phyloP scores from a whole-genome alignment of 2,329 filamentous ascomycete genomes.

The Tolypocladium sp. region DNA sequence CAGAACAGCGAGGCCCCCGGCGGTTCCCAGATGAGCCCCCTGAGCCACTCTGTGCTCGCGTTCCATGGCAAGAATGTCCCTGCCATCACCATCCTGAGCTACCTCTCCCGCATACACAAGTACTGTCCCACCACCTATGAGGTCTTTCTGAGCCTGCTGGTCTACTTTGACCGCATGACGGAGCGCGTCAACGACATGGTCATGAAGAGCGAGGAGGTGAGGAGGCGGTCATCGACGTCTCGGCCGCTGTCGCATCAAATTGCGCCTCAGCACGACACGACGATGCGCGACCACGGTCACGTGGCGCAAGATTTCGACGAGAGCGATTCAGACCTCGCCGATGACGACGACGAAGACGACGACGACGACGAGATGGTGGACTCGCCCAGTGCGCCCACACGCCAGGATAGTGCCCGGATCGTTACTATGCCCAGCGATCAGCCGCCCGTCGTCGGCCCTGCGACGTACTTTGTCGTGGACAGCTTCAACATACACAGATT shows the following conservation, averaged over 20 bases:
- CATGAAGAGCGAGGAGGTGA: slow-evolving; percentile 53
- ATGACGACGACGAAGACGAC: slow-evolving; percentile 32
- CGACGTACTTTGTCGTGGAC: slow-evolving; percentile 80
- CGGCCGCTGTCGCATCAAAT: slow-evolving; percentile 3
- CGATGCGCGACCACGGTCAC: slow-evolving; percentile 16
- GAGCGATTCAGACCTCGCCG: slow-evolving; percentile 41
- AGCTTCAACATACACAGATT: slow-evolving; percentile 98
- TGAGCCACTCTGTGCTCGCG: slow-evolving; percentile 66
- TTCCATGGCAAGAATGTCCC: slow-evolving; percentile 98
- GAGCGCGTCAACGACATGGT: slow-evolving; percentile 83
- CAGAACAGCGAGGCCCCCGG: slow-evolving; percentile 32
- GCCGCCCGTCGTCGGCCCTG: slow-evolving; percentile 17
- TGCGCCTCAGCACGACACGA: slow-evolving; percentile 15
- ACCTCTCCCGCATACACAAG: slow-evolving; percentile 92
- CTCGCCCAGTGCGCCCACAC: slow-evolving; percentile 13
- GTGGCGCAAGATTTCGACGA: slow-evolving; percentile 26
- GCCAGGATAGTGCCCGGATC: slow-evolving; percentile 11
- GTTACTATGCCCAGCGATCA: slow-evolving; percentile 13
- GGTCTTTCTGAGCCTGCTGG: slow-evolving; percentile 87
- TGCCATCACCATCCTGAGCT: slow-evolving; percentile 93
- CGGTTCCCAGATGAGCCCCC: slow-evolving; percentile 51
- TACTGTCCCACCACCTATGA: slow-evolving; percentile 98
- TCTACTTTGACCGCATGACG: slow-evolving; percentile 99
- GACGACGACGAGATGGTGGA: slow-evolving; percentile 23
- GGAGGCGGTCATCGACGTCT: slow-evolving; percentile 15